phyloP scores from a whole-genome alignment of 164 flowering plant species.

The Umbilicus rupestris region DNA sequence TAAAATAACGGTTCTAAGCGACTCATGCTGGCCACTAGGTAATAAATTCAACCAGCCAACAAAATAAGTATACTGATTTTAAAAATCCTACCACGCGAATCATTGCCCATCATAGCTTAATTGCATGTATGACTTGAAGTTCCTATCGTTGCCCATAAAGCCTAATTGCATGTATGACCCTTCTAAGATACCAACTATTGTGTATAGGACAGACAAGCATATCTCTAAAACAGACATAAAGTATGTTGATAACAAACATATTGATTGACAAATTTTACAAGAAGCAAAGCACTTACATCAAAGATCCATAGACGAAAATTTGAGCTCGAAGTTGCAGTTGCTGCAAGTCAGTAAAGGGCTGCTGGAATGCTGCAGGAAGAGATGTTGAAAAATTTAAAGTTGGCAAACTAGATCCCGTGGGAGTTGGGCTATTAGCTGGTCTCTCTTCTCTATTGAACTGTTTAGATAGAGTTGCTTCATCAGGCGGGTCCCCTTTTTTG shows the following conservation, averaged over 20 bases:
- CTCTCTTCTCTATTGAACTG: constrained; percentile 31
- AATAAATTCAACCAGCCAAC: neutral
- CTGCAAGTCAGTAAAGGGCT: constrained; percentile 75
- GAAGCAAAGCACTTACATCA: constrained; percentile 55
- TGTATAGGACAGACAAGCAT: neutral
- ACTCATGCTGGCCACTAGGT: neutral
- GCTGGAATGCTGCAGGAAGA: constrained; percentile 39
- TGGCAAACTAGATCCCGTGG: constrained; percentile 44
- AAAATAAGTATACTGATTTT: neutral
- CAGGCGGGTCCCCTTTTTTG: constrained; percentile 30
- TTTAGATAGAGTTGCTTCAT: constrained; percentile 27
- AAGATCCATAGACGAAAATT: constrained; percentile 95
- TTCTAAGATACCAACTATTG: neutral
- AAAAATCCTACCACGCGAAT: too few relatives aligned
- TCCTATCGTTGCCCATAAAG: too few relatives aligned
- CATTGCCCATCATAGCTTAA: neutral
- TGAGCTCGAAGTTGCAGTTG: constrained; percentile 99
- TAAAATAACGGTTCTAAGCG: too few relatives aligned
- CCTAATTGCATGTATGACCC: neutral
- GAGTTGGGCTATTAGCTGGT: constrained; percentile 23
- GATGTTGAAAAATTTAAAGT: constrained; percentile 55
- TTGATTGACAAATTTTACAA: neutral
- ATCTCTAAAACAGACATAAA: neutral
- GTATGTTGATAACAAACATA: neutral
- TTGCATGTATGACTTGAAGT: neutral